phyloP scores from a whole-genome alignment of 768 basidiomycete species.

The Lactarius pseudohatsudake region DNA sequence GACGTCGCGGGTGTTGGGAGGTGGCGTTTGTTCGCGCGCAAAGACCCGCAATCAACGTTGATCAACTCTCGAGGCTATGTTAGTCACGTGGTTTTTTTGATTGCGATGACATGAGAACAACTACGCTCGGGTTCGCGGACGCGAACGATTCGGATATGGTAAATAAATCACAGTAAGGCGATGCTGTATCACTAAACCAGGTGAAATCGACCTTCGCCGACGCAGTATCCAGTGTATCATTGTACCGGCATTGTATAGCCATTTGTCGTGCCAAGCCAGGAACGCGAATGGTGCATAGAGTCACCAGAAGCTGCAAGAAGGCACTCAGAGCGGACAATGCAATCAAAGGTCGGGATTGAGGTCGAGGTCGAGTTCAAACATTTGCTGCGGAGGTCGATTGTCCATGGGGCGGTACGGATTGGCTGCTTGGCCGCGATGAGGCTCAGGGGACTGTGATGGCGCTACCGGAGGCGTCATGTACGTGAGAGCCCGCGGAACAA shows the following conservation, averaged over 20 bases:
- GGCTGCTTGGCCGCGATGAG: slow-evolving; percentile 46
- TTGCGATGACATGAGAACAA: no score
- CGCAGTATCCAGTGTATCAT: background rate
- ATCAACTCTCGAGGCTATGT: background rate
- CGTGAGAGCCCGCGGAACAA: slow-evolving; percentile 12
- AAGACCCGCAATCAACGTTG: background rate
- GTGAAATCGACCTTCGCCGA: background rate
- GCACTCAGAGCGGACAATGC: background rate
- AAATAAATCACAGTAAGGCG: no score
- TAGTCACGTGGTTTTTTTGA: background rate
- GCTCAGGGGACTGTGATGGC: slow-evolving; percentile 59
- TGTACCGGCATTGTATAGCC: background rate
- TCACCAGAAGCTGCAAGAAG: background rate
- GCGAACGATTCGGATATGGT: no score
- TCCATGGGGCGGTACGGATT: slow-evolving; percentile 74
- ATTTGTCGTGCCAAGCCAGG: background rate
- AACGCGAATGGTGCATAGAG: background rate
- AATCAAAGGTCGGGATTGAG: slow-evolving; percentile 75
- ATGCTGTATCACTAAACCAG: no score
- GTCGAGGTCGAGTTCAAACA: slow-evolving; percentile 81
- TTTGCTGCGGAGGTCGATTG: slow-evolving; percentile 55
- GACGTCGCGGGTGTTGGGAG: no score
- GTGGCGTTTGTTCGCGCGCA: background rate
- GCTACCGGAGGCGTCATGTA: slow-evolving; percentile 41
- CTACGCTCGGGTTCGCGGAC: no score